Percentiles rank a stretch among this genome's conserved stretches.
Conservation (phyloP, 805 yeast genomes). For the Wickerhamomyces chambardii region DNA sequence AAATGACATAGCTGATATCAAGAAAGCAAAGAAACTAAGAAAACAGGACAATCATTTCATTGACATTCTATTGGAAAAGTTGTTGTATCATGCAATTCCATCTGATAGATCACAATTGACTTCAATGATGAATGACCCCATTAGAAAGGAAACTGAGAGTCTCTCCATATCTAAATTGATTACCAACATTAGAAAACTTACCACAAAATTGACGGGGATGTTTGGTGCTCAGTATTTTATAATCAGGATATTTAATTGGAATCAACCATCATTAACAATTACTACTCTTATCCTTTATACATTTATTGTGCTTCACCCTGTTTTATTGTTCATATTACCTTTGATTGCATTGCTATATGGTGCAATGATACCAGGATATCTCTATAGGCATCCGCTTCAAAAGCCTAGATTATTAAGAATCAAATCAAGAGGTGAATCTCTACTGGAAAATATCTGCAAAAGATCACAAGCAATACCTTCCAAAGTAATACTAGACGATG, state of each 20-base stretch:
- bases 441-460: constrained; percentile 31
- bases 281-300: constrained; percentile 52
- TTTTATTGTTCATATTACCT: constrained; percentile 57
- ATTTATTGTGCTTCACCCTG: constrained; percentile 62
- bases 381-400: constrained; percentile 55
- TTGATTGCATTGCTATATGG: constrained; percentile 43
- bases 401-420: constrained; percentile 34
- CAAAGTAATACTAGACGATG: constrained; percentile 19
- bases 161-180: constrained; percentile 50
- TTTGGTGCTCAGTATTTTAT: constrained; percentile 52
- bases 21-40: constrained; percentile 5
- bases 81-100: constrained; percentile 41
- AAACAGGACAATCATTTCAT: constrained; percentile 36
- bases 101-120: constrained; percentile 33
- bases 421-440: constrained; percentile 43
- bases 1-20: constrained; percentile 3
- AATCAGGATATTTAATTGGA: constrained; percentile 64
- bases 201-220: constrained; percentile 43
- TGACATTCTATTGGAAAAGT: constrained; percentile 46
- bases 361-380: constrained; percentile 62
- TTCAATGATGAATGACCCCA: constrained; percentile 33
- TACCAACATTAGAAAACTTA: constrained; percentile 48
- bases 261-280: constrained; percentile 61
- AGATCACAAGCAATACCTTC: background rate
- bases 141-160: constrained; percentile 34